These are phyloP conservation scores for Backusella circina DNA, from an alignment of 192 early-diverging fungal genomes.

Conservation along the genomic window DNA sequence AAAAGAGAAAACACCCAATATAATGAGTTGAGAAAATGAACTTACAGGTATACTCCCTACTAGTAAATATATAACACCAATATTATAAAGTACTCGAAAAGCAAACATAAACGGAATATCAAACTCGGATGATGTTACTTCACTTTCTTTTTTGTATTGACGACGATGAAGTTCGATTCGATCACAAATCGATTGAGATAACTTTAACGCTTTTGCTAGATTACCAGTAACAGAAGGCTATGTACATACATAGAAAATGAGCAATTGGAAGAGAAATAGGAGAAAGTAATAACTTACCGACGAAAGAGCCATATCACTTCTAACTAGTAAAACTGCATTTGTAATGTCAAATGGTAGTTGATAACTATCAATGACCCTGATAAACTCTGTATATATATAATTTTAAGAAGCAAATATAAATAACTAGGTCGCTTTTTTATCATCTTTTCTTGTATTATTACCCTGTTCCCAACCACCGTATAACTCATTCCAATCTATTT, in stretches of 20 bases:
- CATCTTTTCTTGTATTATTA: not conserved
- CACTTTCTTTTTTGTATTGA: constrained; percentile 14
- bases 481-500: not conserved
- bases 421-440: not conserved
- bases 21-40: not conserved
- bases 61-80: constrained; percentile 34
- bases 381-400: constrained; percentile 6
- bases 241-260: not conserved
- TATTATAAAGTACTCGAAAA: constrained; percentile 33
- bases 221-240: constrained; percentile 31
- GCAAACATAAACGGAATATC: constrained; percentile 37
- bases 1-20: not conserved
- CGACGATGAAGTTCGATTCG: constrained; percentile 26
- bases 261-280: not conserved
- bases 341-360: constrained; percentile 30
- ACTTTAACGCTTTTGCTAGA: constrained; percentile 24
- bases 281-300: constrained; percentile 4
- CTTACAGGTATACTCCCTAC: constrained; percentile 33
- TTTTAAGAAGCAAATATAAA: not conserved
- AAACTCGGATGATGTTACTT: not conserved
- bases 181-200: constrained; percentile 33
- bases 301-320: constrained; percentile 32
- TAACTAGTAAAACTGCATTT: constrained; percentile 24
- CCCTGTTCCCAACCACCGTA: constrained; percentile 22
- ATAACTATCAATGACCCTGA: constrained; percentile 15